A percentile compares a stretch with the other conserved stretches of the same genome.
Conservation (phyloP, 192 early-diverging fungal genomes). For the Podila horticola region DNA sequence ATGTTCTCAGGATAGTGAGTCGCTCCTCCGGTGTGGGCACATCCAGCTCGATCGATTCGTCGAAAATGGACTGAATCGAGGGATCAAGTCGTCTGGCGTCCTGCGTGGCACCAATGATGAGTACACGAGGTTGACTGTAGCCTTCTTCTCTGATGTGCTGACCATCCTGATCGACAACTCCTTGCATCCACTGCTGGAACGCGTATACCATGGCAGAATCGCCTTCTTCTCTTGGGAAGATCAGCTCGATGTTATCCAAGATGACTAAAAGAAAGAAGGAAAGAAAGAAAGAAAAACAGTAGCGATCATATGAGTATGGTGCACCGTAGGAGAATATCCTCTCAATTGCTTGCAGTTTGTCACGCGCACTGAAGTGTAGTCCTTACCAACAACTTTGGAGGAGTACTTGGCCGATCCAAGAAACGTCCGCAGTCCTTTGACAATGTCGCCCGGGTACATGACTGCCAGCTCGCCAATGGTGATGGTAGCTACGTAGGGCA, state of each 20-base stretch:
- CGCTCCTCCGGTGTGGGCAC: slow-evolving; percentile 65
- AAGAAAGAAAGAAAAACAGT: neutral
- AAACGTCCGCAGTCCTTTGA: slow-evolving; percentile 44
- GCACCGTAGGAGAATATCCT: too few relatives aligned
- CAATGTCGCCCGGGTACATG: slow-evolving; percentile 51
- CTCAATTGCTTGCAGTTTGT: too few relatives aligned
- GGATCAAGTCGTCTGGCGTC: slow-evolving; percentile 25
- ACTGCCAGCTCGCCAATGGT: slow-evolving; percentile 55
- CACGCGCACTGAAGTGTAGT: neutral
- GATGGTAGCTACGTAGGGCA: slow-evolving; percentile 23
- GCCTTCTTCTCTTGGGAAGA: slow-evolving; percentile 54
- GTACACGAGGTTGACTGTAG: neutral
- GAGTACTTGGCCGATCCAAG: slow-evolving; percentile 15
- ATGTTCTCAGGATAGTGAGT: slow-evolving; percentile 43
- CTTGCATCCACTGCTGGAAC: slow-evolving; percentile 31
- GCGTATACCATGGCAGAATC: slow-evolving; percentile 26
- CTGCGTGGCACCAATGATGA: slow-evolving; percentile 27
- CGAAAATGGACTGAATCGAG: slow-evolving; percentile 17
- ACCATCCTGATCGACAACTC: slow-evolving; percentile 8
- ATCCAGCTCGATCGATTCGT: slow-evolving; percentile 60
- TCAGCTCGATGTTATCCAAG: slow-evolving; percentile 62
- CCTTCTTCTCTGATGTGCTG: neutral
- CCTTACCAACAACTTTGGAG: slow-evolving; percentile 14
- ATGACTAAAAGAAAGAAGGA: slow-evolving; percentile 35
- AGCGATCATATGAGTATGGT: too few relatives aligned